These are phyloP conservation scores for Daedaleopsis sinensis DNA, from an alignment of 768 basidiomycete genomes.

Conservation along the genomic window DNA sequence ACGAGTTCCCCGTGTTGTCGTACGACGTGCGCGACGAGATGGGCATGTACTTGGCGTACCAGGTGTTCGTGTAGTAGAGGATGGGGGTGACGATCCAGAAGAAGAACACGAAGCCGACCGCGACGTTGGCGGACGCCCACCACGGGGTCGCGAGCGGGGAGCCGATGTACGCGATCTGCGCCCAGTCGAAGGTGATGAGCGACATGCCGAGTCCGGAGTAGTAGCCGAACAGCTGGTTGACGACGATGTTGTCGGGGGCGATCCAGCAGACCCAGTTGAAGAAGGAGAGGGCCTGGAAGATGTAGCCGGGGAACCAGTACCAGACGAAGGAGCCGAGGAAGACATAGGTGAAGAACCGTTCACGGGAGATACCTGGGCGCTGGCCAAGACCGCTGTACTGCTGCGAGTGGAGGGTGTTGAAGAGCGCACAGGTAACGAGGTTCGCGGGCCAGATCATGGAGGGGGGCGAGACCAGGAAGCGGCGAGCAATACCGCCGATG, in stretches of 20 bases:
- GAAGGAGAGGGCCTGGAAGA: constrained; percentile 52
- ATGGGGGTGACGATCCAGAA: constrained; percentile 69
- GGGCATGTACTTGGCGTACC: constrained; percentile 72
- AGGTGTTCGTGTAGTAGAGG: constrained; percentile 71
- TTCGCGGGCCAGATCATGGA: constrained; percentile 51
- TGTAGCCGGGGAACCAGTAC: constrained; percentile 74
- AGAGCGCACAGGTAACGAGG: constrained; percentile 46
- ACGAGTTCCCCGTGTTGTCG: constrained; percentile 45
- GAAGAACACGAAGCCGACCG: constrained; percentile 64
- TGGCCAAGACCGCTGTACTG: constrained; percentile 45
- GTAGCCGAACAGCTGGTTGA: constrained; percentile 81
- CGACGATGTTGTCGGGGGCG: constrained; percentile 62
- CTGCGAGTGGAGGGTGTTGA: constrained; percentile 45
- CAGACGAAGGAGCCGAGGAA: constrained; percentile 41
- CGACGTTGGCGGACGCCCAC: constrained; percentile 80
- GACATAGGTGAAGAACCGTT: constrained; percentile 51
- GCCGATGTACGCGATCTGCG: constrained; percentile 66
- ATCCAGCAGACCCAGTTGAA: constrained; percentile 67
- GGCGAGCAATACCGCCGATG: constrained; percentile 46
- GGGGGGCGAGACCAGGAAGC: constrained; percentile 47
- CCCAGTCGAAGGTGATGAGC: constrained; percentile 81
- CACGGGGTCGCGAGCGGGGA: constrained; percentile 79
- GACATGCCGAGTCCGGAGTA: constrained; percentile 52
- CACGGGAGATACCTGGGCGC: constrained; percentile 52
- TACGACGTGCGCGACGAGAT: constrained; percentile 37